Evolutionary conservation across 129 eudicot species (phyloP), one percentile per base, ranked within the genome.

Genomic region (Flaveria brownii): DNA sequence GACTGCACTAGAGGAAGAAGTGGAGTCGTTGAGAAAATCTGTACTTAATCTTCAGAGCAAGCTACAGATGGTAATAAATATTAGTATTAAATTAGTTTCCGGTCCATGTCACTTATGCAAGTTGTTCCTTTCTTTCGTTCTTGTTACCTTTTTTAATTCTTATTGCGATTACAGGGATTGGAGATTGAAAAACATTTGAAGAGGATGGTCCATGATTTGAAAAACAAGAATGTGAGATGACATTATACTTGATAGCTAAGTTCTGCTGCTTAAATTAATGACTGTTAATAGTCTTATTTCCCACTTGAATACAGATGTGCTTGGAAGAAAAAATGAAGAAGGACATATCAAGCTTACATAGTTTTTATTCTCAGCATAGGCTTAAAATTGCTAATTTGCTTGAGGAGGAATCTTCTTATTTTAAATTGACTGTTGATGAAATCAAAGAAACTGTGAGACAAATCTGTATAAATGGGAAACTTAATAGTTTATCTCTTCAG

Each of bases 131-230:
- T 28, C 1, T 42, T 67, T 61, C 25, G 10, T 59, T 49, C 15
- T 68, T 42, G 18, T 4, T 45, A 30, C 62, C 10, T 3, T 43
- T 54, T 47, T 49, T 1, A 5, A 18, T 73, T 54, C 50, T 23
- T 61, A 30, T 65, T 70, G 64, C 55, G 25, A 54, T 36, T 75
- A 49, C 77, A 92, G 97, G 97, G 97, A 46, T 54, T 92, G 85
- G 91, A 92, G 83, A 89, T 92, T 23, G 97, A 92, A 72, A 80
- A 81, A 36, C 96, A 92, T 82, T 83, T 92, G 81, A 86, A 87
- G 88, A 89, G 82, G 82, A 81, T 78, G 76, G 85, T 92, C 51
- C 75, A 78, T 39, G 72, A 85, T 25, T 76, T 92, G 85, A 91
- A 92, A 84, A 89, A 81, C 72, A 71, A 78, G 65, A 92, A 87